Conservation (phyloP, 1,284 basidiomycete genomes). For the Sporisorium scitamineum region DNA sequence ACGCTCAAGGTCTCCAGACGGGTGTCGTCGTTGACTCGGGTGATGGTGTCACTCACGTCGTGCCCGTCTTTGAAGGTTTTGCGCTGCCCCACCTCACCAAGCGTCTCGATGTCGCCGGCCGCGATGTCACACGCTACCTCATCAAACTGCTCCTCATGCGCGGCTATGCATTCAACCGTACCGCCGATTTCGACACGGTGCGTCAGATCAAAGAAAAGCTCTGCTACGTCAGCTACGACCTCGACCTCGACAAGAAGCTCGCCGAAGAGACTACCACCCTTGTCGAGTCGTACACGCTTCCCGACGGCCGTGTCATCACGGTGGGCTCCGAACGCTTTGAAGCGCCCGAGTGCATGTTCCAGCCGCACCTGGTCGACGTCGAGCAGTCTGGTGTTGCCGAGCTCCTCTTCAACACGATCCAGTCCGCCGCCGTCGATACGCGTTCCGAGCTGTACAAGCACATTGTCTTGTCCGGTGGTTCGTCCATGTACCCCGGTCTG, state of each 20-base stretch:
- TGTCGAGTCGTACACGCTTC: constrained; percentile 97
- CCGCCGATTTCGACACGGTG: constrained; percentile 98
- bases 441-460: constrained; percentile 96
- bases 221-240: constrained; percentile 95
- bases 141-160: constrained; percentile 98
- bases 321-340: constrained; percentile 99
- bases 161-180: constrained; percentile 98
- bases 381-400: constrained; percentile 98
- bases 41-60: constrained; percentile 98
- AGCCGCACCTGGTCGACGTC: constrained; percentile 95
- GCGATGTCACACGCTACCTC: constrained; percentile 96
- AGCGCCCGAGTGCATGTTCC: constrained; percentile 99
- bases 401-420: constrained; percentile 96
- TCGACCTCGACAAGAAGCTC: constrained; percentile 91
- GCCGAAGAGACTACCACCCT: constrained; percentile 96
- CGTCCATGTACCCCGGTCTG: constrained; percentile 96
- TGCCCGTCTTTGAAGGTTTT: constrained; percentile 97
- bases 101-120: constrained; percentile 90
- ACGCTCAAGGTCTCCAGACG: constrained; percentile 96
- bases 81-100: constrained; percentile 93
- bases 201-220: constrained; percentile 98
- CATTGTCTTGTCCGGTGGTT: constrained; percentile 93
- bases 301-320: constrained; percentile 95
- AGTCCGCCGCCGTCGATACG: constrained; percentile 88
- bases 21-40: constrained; percentile 99